Percentiles rank a stretch among this genome's conserved stretches.
Conservation (phyloP, 495 filamentous ascomycete genomes). For the Monascus purpureus region DNA sequence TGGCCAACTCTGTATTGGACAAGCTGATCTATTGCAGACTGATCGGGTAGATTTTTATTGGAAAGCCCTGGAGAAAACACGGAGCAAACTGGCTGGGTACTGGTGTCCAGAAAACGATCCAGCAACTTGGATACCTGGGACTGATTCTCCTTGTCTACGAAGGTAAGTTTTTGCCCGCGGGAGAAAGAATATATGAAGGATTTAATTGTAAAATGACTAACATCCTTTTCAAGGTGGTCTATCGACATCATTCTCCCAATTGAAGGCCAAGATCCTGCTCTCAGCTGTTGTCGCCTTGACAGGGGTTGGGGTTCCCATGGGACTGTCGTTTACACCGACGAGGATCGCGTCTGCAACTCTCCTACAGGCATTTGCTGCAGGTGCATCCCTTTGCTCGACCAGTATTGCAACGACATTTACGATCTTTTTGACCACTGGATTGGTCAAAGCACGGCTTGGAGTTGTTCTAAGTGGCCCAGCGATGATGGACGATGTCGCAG, state of each 20-base stretch:
- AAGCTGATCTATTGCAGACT: conserved; percentile 54
- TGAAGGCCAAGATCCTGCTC: conserved; percentile 46
- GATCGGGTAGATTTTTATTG: conserved; percentile 60
- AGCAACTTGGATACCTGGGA: conserved; percentile 64
- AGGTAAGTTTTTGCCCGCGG: conserved; percentile 18
- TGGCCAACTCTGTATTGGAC: conserved; percentile 43
- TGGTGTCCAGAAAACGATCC: conserved; percentile 39
- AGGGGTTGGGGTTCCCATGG: conserved; percentile 52
- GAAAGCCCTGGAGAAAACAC: conserved; percentile 55
- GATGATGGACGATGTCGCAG: conserved; percentile 74
- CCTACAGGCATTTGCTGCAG: conserved; percentile 58
- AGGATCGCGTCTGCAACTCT: conserved; percentile 24
- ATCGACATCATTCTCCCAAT: conserved; percentile 42
- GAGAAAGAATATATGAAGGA: neutral
- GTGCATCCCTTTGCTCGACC: conserved; percentile 63
- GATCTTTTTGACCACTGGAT: conserved; percentile 43
- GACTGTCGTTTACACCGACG: conserved; percentile 47
- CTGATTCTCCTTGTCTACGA: conserved; percentile 64
- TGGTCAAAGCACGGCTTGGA: conserved; percentile 49
- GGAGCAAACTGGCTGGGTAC: conserved; percentile 37
- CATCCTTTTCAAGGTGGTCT: conserved; percentile 39
- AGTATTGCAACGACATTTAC: conserved; percentile 70
- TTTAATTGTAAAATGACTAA: too few relatives aligned
- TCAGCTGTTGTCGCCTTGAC: conserved; percentile 47
- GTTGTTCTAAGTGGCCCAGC: conserved; percentile 57